Conservation (phyloP, 805 yeast species). For the Barnettozyma pratensis region DNA sequence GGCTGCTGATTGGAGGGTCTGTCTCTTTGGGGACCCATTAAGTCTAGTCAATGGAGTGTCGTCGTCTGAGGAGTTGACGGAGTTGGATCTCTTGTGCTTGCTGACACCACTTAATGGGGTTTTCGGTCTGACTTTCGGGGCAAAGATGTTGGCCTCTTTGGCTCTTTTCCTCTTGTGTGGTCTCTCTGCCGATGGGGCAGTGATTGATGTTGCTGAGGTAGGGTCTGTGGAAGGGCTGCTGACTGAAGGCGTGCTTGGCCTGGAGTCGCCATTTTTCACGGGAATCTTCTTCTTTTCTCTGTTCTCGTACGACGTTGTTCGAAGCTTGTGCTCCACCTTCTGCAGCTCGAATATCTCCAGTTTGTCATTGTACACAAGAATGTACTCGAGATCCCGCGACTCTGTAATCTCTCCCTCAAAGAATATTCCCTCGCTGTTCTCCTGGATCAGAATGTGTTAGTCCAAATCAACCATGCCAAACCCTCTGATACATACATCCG, state of each 20-base stretch:
- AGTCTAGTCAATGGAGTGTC: slow-evolving; percentile 13
- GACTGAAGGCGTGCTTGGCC: background rate
- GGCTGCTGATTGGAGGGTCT: background rate
- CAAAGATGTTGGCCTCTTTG: slow-evolving; percentile 22
- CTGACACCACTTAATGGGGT: slow-evolving; percentile 16
- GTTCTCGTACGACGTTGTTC: slow-evolving; percentile 7
- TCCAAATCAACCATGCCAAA: no score
- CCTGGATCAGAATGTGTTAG: background rate
- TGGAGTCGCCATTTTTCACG: background rate
- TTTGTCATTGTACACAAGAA: slow-evolving; percentile 18
- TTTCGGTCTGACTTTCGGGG: slow-evolving; percentile 19
- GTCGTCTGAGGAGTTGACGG: slow-evolving; percentile 10
- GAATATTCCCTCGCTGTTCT: slow-evolving; percentile 7
- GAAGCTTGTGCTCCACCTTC: slow-evolving; percentile 12
- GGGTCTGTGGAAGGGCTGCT: no score
- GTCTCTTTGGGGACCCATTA: slow-evolving; percentile 6
- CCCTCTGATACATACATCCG: slow-evolving; percentile 6
- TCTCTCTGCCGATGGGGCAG: background rate
- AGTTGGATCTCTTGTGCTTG: slow-evolving; percentile 2
- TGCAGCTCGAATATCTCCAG: slow-evolving; percentile 14
- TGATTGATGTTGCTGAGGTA: background rate
- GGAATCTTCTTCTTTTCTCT: background rate
- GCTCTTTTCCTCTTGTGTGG: slow-evolving; percentile 9
- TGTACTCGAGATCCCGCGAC: slow-evolving; percentile 18
- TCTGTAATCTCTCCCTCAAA: slow-evolving; percentile 14